Percentiles rank a stretch among this genome's conserved stretches.
These are phyloP conservation scores for Pestalotiopsis sp. DNA, from an alignment of 2,329 filamentous ascomycete genomes.

Conservation along the genomic window DNA sequence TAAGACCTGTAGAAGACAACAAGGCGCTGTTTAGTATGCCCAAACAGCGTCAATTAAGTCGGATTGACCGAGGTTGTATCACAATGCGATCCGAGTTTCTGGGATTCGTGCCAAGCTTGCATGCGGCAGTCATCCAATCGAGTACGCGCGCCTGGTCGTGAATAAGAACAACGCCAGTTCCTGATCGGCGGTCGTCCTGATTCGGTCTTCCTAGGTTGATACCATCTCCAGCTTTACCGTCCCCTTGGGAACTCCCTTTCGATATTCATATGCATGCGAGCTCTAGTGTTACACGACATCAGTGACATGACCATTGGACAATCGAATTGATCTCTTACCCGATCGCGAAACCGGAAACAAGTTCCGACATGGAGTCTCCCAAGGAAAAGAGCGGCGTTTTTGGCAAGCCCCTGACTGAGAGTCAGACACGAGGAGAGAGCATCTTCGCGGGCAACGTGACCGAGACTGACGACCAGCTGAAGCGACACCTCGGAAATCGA, in stretches of 20 bases:
- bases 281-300: neutral
- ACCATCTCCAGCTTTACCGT: neutral
- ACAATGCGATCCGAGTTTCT: neutral
- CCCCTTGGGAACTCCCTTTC: neutral
- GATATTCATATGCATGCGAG: neutral
- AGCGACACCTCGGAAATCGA: constrained; percentile 9
- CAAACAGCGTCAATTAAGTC: neutral
- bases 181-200: neutral
- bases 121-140: neutral
- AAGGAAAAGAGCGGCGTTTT: neutral
- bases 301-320: neutral
- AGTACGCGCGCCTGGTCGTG: neutral
- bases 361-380: neutral
- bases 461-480: constrained; percentile 4
- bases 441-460: neutral
- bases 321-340: neutral
- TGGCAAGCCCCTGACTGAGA: neutral
- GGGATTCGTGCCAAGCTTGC: neutral
- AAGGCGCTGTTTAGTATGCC: neutral
- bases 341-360: neutral
- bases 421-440: neutral
- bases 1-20: neutral
- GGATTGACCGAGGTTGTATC: neutral
- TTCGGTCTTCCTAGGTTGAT: neutral
- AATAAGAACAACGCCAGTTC: neutral